Evolutionary conservation across 768 basidiomycete species (phyloP), one percentile per base, ranked within the genome.

Genomic region (Lactarius hengduanensis): DNA sequence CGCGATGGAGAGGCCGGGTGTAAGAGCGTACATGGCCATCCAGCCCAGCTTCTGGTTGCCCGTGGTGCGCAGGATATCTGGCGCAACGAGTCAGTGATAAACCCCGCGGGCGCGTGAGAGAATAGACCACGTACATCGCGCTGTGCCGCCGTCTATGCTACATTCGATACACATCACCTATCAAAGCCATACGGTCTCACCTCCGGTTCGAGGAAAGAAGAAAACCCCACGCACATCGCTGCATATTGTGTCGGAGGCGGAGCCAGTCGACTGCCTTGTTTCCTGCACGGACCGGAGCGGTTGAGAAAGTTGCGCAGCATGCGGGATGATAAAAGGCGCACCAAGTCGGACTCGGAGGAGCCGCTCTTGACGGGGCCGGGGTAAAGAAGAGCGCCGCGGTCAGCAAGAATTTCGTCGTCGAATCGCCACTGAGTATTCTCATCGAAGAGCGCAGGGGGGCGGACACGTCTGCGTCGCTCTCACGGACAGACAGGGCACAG

Each of bases 21-120:
- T n/a, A 28, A 32, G 30, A 32, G 30, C 30, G 36, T 41, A 72
- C 71, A 72, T 43, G 30, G 68, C 73, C 73, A 74, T 73, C 72
- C 72, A 74, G 34, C 73, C 73, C 18, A 69, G 54, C n/a, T 38
- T 9, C 28, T 22, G 41, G 15, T 41, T 55, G 15, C 63, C 65
- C 20, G 59, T 66, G 55, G 67, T 72, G 22, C 68, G 69, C 13
- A 74, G 43, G 28, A 61, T 45, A 63, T 74, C 72, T 73, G 50
- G 28, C 32, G 60, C 34, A 16, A 16, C 10, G 22, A 11, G n/a
- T 61, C 30, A 32, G 30, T 32, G 30, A 32, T 36, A 36, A 36
- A 7, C 32, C 32, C 4, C 32, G 1, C 32, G 4, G 32, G 32
- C 32, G 32, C 4, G 32, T 32, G 30, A 0, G 6, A 32, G 4